Evolutionary conservation across 129 eudicot species (phyloP).

Genomic region (Solidago caesia): DNA sequence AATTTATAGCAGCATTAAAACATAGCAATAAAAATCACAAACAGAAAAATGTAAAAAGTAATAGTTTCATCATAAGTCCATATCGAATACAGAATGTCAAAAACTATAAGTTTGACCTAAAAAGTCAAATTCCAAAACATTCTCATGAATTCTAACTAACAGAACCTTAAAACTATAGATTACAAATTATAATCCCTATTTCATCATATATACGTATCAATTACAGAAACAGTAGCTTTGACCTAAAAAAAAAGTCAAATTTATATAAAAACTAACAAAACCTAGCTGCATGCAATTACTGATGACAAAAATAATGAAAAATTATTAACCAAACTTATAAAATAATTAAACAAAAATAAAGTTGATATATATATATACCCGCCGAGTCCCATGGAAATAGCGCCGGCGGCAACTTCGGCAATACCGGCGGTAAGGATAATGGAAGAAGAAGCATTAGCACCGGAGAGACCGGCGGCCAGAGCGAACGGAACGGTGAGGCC

Average conservation of each 20-base stretch:
- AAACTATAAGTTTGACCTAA: no score
- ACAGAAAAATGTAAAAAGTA: background rate
- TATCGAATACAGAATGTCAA: no score
- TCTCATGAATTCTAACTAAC: no score
- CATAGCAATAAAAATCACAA: no score
- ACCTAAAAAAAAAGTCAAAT: no score
- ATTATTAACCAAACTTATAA: conserved; percentile 7
- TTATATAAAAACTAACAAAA: background rate
- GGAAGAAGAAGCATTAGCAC: conserved; percentile 86
- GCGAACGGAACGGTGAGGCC: conserved; percentile 98
- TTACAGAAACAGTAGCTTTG: no score
- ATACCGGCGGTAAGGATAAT: conserved; percentile 90
- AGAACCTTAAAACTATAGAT: no score
- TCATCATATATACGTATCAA: no score
- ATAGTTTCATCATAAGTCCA: no score
- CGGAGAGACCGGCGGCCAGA: conserved; percentile 94
- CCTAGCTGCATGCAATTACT: background rate
- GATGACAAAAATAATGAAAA: background rate
- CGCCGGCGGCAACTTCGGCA: conserved; percentile 98
- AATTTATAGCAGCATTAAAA: no score
- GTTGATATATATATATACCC: conserved; percentile 45
- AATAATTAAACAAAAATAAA: background rate
- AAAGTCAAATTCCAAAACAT: no score
- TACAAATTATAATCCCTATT: no score
- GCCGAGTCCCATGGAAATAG: conserved; percentile 98